Conservation (phyloP, 2,329 filamentous ascomycete genomes). For the Diaporthe citri region DNA sequence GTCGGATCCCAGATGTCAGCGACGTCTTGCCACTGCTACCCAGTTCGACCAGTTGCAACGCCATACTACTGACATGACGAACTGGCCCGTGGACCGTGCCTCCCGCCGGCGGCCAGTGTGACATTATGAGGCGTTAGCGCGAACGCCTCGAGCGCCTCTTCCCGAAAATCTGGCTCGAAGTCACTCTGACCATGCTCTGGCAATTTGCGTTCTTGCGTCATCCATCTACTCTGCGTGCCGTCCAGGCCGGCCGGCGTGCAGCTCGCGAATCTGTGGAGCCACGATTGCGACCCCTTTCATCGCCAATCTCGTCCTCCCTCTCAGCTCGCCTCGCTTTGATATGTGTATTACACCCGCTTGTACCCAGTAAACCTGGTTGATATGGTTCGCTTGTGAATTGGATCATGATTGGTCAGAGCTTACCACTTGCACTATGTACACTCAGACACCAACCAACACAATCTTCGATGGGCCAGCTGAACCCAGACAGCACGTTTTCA, state of each 20-base stretch:
- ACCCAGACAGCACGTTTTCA: not conserved
- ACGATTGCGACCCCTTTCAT: not conserved
- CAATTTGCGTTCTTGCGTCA: not conserved
- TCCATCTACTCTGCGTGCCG: not conserved
- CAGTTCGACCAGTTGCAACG: not conserved
- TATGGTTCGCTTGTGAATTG: not conserved
- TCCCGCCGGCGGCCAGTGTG: constrained; percentile 2
- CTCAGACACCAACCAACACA: not conserved
- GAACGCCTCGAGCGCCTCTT: constrained; percentile 8
- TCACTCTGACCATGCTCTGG: not conserved
- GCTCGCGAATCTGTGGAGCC: not conserved
- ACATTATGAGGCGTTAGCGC: constrained; percentile 12
- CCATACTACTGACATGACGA: not conserved
- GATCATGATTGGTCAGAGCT: not conserved
- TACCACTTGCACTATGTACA: not conserved
- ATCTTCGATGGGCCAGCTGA: not conserved
- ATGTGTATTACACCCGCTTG: not conserved
- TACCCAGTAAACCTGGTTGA: not conserved
- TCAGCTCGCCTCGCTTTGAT: not conserved
- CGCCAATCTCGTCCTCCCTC: not conserved
- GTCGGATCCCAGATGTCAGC: not conserved
- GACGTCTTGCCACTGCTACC: constrained; percentile 14
- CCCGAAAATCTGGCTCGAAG: constrained; percentile 13
- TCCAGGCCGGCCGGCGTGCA: not conserved
- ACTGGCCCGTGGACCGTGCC: not conserved